Percentiles rank a stretch among this genome's conserved stretches.
phyloP scores from a whole-genome alignment of 768 basidiomycete genomes.

The Leucosporidium yakuticum region DNA sequence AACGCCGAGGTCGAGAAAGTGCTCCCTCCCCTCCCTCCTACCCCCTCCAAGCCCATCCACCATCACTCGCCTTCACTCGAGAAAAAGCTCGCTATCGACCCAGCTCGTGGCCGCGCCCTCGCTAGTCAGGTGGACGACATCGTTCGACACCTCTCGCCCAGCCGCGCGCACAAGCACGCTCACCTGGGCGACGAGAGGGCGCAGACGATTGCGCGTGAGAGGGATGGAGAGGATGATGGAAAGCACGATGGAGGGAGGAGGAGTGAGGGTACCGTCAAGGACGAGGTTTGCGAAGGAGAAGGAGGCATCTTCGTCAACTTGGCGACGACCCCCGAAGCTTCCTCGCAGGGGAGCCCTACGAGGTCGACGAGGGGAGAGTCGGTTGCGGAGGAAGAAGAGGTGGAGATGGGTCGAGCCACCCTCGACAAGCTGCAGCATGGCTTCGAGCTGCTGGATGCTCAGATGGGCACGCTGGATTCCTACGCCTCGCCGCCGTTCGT shows the following conservation, averaged over 20 bases:
- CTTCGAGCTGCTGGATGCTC: not conserved
- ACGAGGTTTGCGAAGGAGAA: not conserved
- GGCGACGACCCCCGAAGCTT: not conserved
- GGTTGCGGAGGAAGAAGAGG: not conserved
- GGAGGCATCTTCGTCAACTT: too few relatives aligned
- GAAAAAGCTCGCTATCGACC: not conserved
- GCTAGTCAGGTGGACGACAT: not conserved
- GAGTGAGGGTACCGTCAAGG: not conserved
- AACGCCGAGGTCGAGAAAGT: not conserved
- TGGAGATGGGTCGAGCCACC: not conserved
- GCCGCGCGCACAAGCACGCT: not conserved
- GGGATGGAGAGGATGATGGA: not conserved
- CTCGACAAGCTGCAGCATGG: not conserved
- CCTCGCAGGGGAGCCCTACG: not conserved
- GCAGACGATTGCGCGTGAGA: not conserved
- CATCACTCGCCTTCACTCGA: not conserved
- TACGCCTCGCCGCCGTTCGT: not conserved
- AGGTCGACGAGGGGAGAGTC: not conserved
- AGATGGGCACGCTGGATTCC: not conserved
- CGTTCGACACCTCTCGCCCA: not conserved
- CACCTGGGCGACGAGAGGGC: not conserved
- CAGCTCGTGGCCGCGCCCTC: not conserved
- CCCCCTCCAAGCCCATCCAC: too few relatives aligned
- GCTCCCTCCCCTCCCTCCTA: not conserved
- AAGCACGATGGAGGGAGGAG: not conserved